A percentile compares a stretch with the other conserved stretches of the same genome.
Evolutionary conservation across 768 basidiomycete species (phyloP).

Genomic region (Kockovaella imperatae): DNA sequence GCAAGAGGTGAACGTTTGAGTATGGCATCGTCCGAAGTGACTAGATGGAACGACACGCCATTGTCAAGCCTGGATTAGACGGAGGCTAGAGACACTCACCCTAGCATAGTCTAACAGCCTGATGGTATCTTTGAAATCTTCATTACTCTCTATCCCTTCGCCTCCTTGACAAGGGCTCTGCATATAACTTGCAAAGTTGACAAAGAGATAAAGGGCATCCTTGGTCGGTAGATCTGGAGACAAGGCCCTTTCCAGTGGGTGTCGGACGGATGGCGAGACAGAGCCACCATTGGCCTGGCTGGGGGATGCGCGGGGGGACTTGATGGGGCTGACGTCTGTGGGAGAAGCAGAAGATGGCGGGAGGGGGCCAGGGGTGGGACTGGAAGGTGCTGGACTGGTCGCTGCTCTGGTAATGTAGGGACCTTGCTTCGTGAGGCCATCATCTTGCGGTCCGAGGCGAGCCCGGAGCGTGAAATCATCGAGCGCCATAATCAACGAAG

Average conservation of each 20-base stretch:
- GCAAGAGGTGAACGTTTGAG: constrained; percentile 33
- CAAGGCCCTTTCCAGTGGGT: constrained; percentile 12
- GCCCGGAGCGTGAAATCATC: too few relatives aligned
- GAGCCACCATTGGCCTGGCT: too few relatives aligned
- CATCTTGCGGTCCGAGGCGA: too few relatives aligned
- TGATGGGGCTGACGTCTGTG: too few relatives aligned
- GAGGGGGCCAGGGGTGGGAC: too few relatives aligned
- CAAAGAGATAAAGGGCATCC: constrained; percentile 41
- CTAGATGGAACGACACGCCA: constrained; percentile 7
- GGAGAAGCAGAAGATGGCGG: too few relatives aligned
- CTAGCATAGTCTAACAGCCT: constrained; percentile 40
- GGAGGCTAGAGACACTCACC: constrained; percentile 15
- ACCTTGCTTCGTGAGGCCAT: too few relatives aligned
- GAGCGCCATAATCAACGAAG: too few relatives aligned
- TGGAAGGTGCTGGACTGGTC: too few relatives aligned
- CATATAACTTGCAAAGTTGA: constrained; percentile 41
- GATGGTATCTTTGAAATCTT: constrained; percentile 35
- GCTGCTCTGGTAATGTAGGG: too few relatives aligned
- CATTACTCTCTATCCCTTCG: constrained; percentile 25
- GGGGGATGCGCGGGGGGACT: too few relatives aligned
- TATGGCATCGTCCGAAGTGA: constrained; percentile 18
- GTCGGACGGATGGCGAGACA: constrained; percentile 6
- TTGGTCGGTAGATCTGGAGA: constrained; percentile 38
- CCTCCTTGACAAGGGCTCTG: constrained; percentile 33
- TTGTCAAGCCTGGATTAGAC: not conserved